phyloP scores from a whole-genome alignment of 2,329 filamentous ascomycete species.

The Cladobotryum protrusum region DNA sequence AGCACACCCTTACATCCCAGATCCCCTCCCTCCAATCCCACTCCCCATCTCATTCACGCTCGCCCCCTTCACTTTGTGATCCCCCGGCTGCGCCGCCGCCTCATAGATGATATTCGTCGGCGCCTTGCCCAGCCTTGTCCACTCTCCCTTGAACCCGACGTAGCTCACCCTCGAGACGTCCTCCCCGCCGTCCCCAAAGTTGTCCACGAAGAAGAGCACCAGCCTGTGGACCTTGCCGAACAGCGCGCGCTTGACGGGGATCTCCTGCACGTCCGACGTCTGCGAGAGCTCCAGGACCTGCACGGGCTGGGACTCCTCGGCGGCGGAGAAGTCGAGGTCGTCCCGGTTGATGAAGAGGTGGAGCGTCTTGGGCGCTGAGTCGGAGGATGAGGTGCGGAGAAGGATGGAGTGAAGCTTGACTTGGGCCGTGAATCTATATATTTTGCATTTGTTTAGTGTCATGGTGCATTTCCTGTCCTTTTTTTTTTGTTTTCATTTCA shows the following conservation, averaged over 20 bases:
- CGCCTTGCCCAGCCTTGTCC: slow-evolving; percentile 67
- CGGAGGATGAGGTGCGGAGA: slow-evolving; percentile 67
- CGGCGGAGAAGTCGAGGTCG: slow-evolving; percentile 77
- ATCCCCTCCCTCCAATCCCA: slow-evolving; percentile 41
- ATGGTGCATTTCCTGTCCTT: background rate
- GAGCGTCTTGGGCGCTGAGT: slow-evolving; percentile 70
- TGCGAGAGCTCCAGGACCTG: slow-evolving; percentile 74
- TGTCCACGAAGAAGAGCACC: slow-evolving; percentile 85
- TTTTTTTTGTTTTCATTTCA: no score
- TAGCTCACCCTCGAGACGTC: slow-evolving; percentile 76
- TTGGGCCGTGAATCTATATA: slow-evolving; percentile 76
- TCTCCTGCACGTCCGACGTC: slow-evolving; percentile 76
- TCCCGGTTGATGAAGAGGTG: slow-evolving; percentile 84
- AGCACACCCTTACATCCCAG: slow-evolving; percentile 23
- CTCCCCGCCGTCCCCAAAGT: slow-evolving; percentile 74
- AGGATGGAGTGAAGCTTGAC: slow-evolving; percentile 88
- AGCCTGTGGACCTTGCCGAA: slow-evolving; percentile 83
- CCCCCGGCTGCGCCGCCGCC: slow-evolving; percentile 82
- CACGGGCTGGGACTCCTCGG: slow-evolving; percentile 61
- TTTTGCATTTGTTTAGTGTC: background rate
- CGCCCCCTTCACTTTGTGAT: slow-evolving; percentile 66
- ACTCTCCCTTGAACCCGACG: slow-evolving; percentile 89
- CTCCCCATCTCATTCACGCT: slow-evolving; percentile 49
- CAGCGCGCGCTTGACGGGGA: slow-evolving; percentile 77
- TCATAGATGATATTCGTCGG: slow-evolving; percentile 88